Conservation (phyloP, 371 early-diverging fungal genomes). For the Parasitella parasitica region DNA sequence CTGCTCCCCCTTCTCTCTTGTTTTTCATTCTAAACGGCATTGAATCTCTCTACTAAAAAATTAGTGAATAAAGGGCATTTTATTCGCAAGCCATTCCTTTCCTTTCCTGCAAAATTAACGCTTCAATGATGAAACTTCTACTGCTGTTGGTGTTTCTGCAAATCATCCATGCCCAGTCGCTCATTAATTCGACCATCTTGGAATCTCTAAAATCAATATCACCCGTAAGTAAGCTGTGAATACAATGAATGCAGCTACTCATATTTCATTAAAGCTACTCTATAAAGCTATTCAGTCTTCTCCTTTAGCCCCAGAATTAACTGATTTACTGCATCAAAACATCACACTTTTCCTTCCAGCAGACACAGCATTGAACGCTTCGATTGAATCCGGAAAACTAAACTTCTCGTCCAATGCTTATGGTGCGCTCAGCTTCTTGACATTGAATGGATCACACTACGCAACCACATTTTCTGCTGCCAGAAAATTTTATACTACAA, state of each 20-base stretch:
- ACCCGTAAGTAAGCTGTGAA: neutral
- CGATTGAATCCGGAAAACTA: constrained; percentile 12
- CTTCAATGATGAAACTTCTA: neutral
- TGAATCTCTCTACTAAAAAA: neutral
- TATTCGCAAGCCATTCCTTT: neutral
- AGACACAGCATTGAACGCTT: constrained; percentile 4
- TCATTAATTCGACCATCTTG: neutral
- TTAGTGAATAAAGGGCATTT: neutral
- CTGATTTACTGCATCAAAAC: constrained; percentile 1
- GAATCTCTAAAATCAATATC: neutral
- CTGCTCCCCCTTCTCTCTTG: neutral
- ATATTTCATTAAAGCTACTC: neutral
- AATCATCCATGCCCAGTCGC: neutral
- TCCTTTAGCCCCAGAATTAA: neutral
- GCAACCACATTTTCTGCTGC: neutral
- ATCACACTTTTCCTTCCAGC: constrained; percentile 22
- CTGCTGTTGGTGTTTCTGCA: neutral
- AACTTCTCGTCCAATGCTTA: constrained; percentile 6
- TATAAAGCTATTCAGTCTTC: neutral
- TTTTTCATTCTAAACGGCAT: neutral
- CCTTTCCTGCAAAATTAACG: neutral
- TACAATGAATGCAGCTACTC: too few relatives aligned
- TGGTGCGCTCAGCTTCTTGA: neutral
- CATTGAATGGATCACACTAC: neutral
- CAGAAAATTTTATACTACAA: neutral